Conservation (phyloP, 345 rosid genomes). For the Turritis glabra region DNA sequence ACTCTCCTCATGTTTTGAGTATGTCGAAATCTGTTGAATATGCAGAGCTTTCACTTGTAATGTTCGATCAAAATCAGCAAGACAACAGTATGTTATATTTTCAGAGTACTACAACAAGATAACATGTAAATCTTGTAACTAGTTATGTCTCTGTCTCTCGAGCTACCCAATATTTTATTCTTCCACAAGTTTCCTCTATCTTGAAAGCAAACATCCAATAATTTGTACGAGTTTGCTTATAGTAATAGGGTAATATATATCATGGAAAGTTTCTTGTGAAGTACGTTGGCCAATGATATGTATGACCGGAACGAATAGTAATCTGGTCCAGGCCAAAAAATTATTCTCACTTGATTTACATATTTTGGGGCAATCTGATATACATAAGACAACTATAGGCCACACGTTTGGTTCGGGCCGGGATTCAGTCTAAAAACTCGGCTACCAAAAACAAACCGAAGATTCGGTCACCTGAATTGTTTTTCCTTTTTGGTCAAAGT, state of each 20-base stretch:
- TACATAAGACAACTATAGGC: no score
- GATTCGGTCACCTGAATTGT: conserved; percentile 10
- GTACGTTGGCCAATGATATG: background rate
- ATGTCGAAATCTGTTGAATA: no score
- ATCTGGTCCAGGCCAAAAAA: background rate
- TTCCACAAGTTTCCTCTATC: background rate
- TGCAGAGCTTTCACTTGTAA: no score
- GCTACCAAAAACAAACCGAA: conserved; percentile 8
- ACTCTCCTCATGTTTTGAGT: no score
- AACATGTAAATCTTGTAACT: background rate
- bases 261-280: background rate
- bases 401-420: background rate
- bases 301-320: background rate
- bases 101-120: background rate
- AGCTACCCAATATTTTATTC: background rate
- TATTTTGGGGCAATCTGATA: background rate
- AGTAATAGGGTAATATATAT: background rate
- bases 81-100: background rate
- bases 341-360: background rate
- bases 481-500: conserved; percentile 4
- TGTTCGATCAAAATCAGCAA: background rate
- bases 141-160: background rate
- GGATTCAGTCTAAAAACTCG: background rate
- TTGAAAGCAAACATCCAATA: background rate
- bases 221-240: background rate